phyloP scores from a whole-genome alignment of 2,329 filamentous ascomycete genomes.

The Fusarium sp. region DNA sequence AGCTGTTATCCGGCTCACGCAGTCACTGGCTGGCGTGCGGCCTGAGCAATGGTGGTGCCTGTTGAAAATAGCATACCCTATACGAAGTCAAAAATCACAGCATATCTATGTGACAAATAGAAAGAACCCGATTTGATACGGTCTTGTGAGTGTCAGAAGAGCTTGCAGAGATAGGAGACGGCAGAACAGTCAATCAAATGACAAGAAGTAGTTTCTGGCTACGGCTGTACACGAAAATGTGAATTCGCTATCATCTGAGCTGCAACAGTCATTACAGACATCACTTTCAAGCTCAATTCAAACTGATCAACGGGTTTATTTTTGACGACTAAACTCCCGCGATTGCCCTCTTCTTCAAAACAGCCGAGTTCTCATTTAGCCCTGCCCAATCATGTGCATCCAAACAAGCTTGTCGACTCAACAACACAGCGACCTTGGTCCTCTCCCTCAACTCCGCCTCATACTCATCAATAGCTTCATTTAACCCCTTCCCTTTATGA shows the following conservation, averaged over 20 bases:
- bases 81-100: accelerated
- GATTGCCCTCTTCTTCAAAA: conserved; percentile 3
- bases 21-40: too few relatives aligned
- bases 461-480: neutral
- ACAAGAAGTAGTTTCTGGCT: too few relatives aligned
- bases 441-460: neutral
- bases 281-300: accelerated
- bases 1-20: neutral
- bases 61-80: neutral
- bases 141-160: accelerated
- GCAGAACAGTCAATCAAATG: too few relatives aligned
- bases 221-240: too few relatives aligned
- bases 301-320: accelerated
- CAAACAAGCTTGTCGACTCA: conserved; percentile 9
- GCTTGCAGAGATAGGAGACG: too few relatives aligned
- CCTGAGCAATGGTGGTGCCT: neutral
- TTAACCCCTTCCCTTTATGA: neutral
- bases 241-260: too few relatives aligned
- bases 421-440: neutral
- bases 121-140: neutral
- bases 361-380: conserved; percentile 1
- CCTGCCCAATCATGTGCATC: conserved; percentile 8
- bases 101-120: neutral
- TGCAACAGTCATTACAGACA: accelerated
- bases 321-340: neutral